Percentiles rank a stretch among this genome's conserved stretches.
These are phyloP conservation scores for Colletotrichum endophyticum DNA, from an alignment of 2,329 filamentous ascomycete species.

Conservation along the genomic window DNA sequence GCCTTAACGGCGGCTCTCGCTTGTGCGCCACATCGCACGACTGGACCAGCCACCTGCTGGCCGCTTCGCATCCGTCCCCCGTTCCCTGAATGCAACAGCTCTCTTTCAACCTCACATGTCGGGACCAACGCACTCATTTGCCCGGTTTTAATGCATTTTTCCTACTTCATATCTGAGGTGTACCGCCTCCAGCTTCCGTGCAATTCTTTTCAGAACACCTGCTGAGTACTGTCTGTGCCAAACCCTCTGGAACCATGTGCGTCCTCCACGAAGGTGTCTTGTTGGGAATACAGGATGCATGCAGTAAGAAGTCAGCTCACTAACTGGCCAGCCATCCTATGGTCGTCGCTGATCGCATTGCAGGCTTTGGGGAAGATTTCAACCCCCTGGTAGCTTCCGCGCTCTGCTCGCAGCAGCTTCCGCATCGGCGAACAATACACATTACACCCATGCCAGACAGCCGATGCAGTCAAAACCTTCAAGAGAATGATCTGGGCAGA, in stretches of 20 bases:
- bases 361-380: neutral
- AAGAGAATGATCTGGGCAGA: slow-evolving; percentile 69
- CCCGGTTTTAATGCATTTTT: neutral
- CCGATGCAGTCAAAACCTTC: slow-evolving; percentile 60
- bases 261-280: neutral
- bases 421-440: slow-evolving; percentile 59
- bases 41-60: neutral
- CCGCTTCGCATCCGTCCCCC: neutral
- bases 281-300: neutral
- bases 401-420: neutral
- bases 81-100: neutral
- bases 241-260: neutral
- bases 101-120: neutral
- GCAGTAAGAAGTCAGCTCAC: neutral
- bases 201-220: neutral
- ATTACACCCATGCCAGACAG: slow-evolving; percentile 68
- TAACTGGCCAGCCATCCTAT: neutral
- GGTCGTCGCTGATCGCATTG: neutral
- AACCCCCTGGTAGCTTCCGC: neutral
- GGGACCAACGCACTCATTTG: neutral
- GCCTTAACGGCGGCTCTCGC: neutral
- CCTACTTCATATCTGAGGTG: neutral
- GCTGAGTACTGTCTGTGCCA: neutral
- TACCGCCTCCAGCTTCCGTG: neutral
- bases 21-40: neutral